Evolutionary conservation across 306 rosid species (phyloP), one percentile per base, ranked within the genome.

Genomic region (Rubus idaeus): DNA sequence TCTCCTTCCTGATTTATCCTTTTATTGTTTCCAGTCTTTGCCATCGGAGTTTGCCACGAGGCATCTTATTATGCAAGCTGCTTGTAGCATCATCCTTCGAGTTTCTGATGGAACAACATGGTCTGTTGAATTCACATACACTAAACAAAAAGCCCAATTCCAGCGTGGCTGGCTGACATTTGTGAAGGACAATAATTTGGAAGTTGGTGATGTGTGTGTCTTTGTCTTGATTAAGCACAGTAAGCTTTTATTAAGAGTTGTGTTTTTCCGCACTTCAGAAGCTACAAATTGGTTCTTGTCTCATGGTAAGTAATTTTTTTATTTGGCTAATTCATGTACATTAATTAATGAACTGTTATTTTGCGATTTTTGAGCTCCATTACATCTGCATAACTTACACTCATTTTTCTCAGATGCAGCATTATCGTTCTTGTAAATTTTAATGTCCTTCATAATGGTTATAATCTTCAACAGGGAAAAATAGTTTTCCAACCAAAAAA

Each of bases 201-300:
- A 41, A 75, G 49, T 58, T 3, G 80, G 77, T 18, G 77, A 75
- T 75, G 47, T 51, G 3, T 75, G 80, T 30, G 71, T 80, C 20
- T 75, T 80, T 40, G 72, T 75, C 67, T 16, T 69, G 30, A 30
- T 69, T 1, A 12, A 70, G 26, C 37, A 4, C 30, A 30, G 2
- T 30, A 7, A 30, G 14, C 0, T 42, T 41, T 4, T 62, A 6
- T 14, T 79, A 45, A 20, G 44, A 26, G 53, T 35, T 14, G 39
- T 51, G 5, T 10, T 73, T 44, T 55, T 52, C 18, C 45, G 66
- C 65, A 10, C 30, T 18, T 26, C 4, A 35, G 70, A 30, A 47
- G 62, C 45, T 14, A 8, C 71, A 40, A 62, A 35, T 26, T 50
- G 23, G 8, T 46, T 53, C 16, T 58, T 73, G 55, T 42, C 9